Conservation (phyloP, 1,139 yeast genomes). For the Hyphopichia pseudoburtonii region DNA sequence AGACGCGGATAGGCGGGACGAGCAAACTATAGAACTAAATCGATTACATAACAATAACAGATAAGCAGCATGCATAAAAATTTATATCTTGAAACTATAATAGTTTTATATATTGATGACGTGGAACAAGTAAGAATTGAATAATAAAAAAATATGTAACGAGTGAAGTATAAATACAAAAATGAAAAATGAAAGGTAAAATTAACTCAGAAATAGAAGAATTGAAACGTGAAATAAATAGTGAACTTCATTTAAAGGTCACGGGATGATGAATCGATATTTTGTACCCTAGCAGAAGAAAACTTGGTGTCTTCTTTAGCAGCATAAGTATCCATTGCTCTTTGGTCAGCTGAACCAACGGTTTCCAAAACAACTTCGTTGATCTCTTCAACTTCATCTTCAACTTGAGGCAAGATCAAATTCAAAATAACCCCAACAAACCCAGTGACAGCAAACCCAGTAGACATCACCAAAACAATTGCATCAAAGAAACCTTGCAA, state of each 20-base stretch:
- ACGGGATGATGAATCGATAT: background rate
- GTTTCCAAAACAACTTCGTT: conserved; percentile 48
- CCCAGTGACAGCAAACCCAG: conserved; percentile 85
- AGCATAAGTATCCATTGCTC: conserved; percentile 37
- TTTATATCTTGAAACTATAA: no score
- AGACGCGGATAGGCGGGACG: no score
- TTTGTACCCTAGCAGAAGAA: background rate
- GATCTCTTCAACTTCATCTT: conserved; percentile 59
- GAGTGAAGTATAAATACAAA: no score
- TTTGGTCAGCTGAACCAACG: conserved; percentile 47
- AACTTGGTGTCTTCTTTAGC: conserved; percentile 35
- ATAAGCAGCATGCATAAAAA: no score
- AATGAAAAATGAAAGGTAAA: background rate
- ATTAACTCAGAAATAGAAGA: background rate
- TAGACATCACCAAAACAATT: conserved; percentile 77
- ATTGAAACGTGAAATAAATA: background rate
- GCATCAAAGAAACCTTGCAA: conserved; percentile 77
- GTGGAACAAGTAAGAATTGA: no score
- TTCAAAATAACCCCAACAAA: conserved; percentile 73
- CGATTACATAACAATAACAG: no score
- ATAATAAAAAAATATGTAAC: no score
- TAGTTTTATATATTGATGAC: no score
- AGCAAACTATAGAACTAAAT: no score
- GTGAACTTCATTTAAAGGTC: background rate
- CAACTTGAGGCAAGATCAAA: conserved; percentile 68